Evolutionary conservation across 2,329 filamentous ascomycete genomes (phyloP), one percentile per base, ranked within the genome.

Genomic region (Botrytis squamosa): DNA sequence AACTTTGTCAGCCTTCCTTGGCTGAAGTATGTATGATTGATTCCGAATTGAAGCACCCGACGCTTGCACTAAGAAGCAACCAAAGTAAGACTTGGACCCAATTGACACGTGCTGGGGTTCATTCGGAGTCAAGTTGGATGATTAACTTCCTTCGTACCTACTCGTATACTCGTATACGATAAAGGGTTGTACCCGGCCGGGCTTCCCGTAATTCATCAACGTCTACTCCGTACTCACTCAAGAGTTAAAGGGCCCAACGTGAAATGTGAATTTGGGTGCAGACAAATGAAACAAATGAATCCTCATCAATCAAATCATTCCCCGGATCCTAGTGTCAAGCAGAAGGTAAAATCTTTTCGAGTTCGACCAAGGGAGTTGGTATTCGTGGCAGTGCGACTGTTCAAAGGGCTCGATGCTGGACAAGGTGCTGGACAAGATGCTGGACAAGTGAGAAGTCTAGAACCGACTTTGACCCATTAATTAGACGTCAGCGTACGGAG

Each of bases 401-500:
- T 25, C n/a, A 22, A n/a, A 40, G 16, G 65, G 8, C 10, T 55
- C 7, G 29, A n/a, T 36, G 8, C n/a, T 46, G n/a, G 62, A 42
- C 40, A 64, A 44, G 36, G 33, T 33, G 33, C 33, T 33, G 33
- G 33, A 33, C 33, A 42, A 4, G 20, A n/a, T 36, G 8, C n/a
- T 46, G n/a, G 62, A 42, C 40, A 46, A 46, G 38, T 29, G 0
- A 33, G 18, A 46, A 67, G 46, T 67, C 65, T 67, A 40, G 65
- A 67, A 29, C 46, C 2, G 38, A 25, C 4, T 20, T 55, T 20
- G 65, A 40, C 33, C 40, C 22, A 38, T 38, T 49, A 38, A 3
- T 38, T 44, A 52, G 44, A 67, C 64, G 64, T 66, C 64, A 49
- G 44, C 64, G 64, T n/a, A 49, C 20, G 46, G 46, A 49, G 46